Evolutionary conservation across 2,329 filamentous ascomycete genomes (phyloP).

Genomic region (Penicillium sp.): DNA sequence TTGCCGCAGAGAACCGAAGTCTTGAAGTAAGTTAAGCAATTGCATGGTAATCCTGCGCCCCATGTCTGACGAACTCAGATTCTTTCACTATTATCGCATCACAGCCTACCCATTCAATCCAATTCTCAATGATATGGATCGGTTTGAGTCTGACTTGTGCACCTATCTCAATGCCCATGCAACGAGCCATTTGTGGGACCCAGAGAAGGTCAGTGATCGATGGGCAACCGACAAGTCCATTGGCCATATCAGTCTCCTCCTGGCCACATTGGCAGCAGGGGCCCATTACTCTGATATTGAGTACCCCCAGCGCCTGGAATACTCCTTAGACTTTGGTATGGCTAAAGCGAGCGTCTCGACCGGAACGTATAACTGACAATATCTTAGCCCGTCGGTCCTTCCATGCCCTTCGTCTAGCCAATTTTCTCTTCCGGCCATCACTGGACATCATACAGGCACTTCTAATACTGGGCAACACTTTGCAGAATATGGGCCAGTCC

Average conservation of each 20-base stretch:
- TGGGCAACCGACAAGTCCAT: conserved; percentile 28
- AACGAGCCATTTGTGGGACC: conserved; percentile 21
- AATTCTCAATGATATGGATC: conserved; percentile 30
- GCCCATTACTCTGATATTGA: conserved; percentile 34
- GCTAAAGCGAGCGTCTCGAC: neutral
- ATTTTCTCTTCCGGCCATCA: conserved; percentile 56
- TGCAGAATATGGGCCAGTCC: conserved; percentile 34
- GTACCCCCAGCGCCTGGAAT: conserved; percentile 24
- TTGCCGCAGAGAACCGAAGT: conserved; percentile 27
- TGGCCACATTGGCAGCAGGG: conserved; percentile 31
- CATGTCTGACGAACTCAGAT: conserved; percentile 16
- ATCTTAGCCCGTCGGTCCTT: conserved; percentile 29
- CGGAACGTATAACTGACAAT: neutral
- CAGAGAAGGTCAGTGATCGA: conserved; percentile 18
- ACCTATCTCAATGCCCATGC: conserved; percentile 29
- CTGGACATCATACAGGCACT: conserved; percentile 57
- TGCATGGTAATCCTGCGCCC: too few relatives aligned
- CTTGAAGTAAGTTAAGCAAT: conserved; percentile 21
- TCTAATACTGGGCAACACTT: conserved; percentile 54
- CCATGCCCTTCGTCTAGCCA: conserved; percentile 57
- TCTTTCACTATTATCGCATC: conserved; percentile 32
- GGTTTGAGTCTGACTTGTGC: conserved; percentile 32
- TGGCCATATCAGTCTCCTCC: conserved; percentile 29
- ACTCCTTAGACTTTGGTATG: conserved; percentile 30
- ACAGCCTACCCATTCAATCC: conserved; percentile 34